Evolutionary conservation across 139 green algal genomes (phyloP), one percentile per base, ranked within the genome.

Genomic region (Asterochloris sp.): DNA sequence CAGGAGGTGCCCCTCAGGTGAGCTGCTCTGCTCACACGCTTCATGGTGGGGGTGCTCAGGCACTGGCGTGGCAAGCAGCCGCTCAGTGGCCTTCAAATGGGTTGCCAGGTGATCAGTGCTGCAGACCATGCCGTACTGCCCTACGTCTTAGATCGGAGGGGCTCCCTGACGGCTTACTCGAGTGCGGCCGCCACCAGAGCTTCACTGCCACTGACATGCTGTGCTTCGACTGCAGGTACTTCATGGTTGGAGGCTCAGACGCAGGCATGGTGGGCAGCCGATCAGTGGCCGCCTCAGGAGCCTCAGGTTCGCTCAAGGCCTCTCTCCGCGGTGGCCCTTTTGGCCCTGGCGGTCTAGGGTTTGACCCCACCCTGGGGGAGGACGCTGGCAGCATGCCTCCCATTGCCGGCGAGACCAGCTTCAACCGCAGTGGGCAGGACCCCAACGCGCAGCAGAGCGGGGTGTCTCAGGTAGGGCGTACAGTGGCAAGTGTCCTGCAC

Each of bases 181-280:
- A n/a, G n/a, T n/a, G n/a, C n/a, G n/a, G n/a, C n/a, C n/a, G n/a
- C n/a, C n/a, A n/a, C n/a, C n/a, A n/a, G n/a, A n/a, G n/a, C n/a
- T n/a, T n/a, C n/a, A n/a, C n/a, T 54, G 38, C 38, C 6, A 54
- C 38, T 54, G 38, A 54, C 38, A 54, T 6, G 38, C 38, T 54
- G 38, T 54, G 38, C 38, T 54, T 29, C 2, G 16, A 61, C 29
- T 54, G 23, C 85, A 93, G 89, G 76, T 88, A 90, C 75, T 94
- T 89, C 84, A 92, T 96, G 87, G 75, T 88, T 14, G 93, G 92
- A 13, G 91, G 89, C n/a, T 78, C 74, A 12, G 88, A 90, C 64
- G 74, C 79, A 21, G 78, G 76, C 64, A 79, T 74, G 61, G 76
- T 74, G n/a, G 85, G 78, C 60, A 73, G 82, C 47, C 78, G 69